A percentile compares a stretch with the other conserved stretches of the same genome.
These are phyloP conservation scores for Heliamphora ciliata DNA, from an alignment of 179 eudicot genomes.

Conservation along the genomic window DNA sequence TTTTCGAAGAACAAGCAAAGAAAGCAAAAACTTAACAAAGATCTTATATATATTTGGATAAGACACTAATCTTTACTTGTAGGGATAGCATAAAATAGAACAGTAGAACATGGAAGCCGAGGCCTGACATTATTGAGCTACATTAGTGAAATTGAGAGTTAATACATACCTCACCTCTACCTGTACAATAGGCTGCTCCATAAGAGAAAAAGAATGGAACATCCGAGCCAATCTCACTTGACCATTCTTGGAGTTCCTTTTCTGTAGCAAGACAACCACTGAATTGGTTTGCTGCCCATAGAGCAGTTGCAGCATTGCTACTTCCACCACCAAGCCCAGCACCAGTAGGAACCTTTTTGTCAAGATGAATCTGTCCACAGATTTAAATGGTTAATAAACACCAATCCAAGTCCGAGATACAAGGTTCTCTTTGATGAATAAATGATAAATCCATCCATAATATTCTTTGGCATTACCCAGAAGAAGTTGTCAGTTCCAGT, in stretches of 20 bases:
- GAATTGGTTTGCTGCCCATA: constrained; percentile 99
- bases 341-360: constrained; percentile 96
- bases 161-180: constrained; percentile 87
- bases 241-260: constrained; percentile 93
- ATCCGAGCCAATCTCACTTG: constrained; percentile 97
- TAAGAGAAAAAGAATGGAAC: constrained; percentile 90
- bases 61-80: background rate
- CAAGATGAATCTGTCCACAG: constrained; percentile 68
- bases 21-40: background rate
- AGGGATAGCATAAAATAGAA: background rate
- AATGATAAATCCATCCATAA: background rate
- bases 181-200: constrained; percentile 95
- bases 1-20: background rate
- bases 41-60: background rate
- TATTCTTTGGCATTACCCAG: constrained; percentile 46
- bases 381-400: constrained; percentile 12
- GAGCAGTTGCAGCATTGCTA: constrained; percentile 95
- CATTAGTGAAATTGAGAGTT: background rate
- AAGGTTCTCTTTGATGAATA: background rate
- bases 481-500: constrained; percentile 76
- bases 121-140: constrained; percentile 5
- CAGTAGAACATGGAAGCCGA: background rate
- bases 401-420: background rate
- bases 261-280: constrained; percentile 78
- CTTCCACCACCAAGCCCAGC: constrained; percentile 99